Evolutionary conservation across 768 basidiomycete species (phyloP).

Genomic region (Mycena olivaceomarginata): DNA sequence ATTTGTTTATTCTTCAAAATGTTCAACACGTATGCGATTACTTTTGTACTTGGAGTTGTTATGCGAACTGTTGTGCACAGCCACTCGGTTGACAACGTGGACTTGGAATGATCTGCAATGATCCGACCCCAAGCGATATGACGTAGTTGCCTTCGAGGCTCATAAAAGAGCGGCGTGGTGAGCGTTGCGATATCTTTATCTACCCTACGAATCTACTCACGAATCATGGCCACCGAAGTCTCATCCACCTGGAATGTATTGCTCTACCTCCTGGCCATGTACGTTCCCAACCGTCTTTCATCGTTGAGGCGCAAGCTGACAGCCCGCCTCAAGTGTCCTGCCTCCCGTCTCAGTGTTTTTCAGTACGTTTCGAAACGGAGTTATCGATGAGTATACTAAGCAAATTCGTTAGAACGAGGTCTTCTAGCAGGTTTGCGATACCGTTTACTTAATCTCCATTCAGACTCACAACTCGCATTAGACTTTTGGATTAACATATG

Average conservation of each 20-base stretch:
- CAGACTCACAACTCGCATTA: slow-evolving; percentile 3
- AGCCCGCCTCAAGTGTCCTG: slow-evolving; percentile 43
- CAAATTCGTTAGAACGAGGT: slow-evolving; percentile 47
- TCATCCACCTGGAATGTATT: slow-evolving; percentile 56
- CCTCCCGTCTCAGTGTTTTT: slow-evolving; percentile 53
- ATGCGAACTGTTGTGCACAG: background rate
- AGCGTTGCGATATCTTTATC: background rate
- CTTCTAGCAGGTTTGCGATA: slow-evolving; percentile 46
- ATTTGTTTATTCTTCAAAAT: background rate
- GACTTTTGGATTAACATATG: slow-evolving; percentile 60
- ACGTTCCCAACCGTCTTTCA: slow-evolving; percentile 10
- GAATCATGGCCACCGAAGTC: slow-evolving; percentile 48
- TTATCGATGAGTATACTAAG: background rate
- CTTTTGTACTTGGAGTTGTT: no score
- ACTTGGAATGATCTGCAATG: background rate
- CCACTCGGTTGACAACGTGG: background rate
- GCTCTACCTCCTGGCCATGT: slow-evolving; percentile 61
- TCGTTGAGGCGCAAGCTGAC: background rate
- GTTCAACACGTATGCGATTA: no score
- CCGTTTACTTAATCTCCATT: background rate
- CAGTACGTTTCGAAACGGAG: slow-evolving; percentile 43
- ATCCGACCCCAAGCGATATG: background rate
- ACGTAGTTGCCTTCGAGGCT: background rate
- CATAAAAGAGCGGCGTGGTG: no score
- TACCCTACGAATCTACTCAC: background rate